Base-by-base conservation (phyloP, 352 stramenopile genomes). In the Phytophthora boehmeriae region DNA sequence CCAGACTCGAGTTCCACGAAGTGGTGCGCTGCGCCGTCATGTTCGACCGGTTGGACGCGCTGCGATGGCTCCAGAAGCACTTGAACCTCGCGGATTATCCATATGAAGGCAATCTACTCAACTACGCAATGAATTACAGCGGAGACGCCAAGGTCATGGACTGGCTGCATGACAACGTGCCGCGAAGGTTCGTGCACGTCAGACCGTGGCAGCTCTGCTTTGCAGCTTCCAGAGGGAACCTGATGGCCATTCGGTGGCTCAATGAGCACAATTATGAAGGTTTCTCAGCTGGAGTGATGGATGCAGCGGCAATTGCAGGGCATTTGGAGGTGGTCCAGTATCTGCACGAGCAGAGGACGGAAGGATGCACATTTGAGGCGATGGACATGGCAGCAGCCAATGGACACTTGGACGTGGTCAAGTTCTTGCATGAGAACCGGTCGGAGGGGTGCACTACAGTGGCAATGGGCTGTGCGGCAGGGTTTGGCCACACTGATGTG, bases 301-400 rank as follows among this genome's bases (percentile, higher is more conserved):
- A 75, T 44, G 41, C 62, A 8, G 69, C 66, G 9, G 66, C 69
- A 0, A 66, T 66, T 42, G 48, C 38, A 8, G 66, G 69, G 4
- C 44, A 73, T 36, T 38, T 78, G 30, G 57, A 69, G 0, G 45
- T 75, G 1, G 61, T 78, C 36, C 52, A 57, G 32, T 78, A 63
- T 55, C 44, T 78, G n/a, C 61, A 78, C 19, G 53, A 64, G 16
- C 36, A 66, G 39, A 42, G 65, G 1, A 49, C 11, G 0, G 69
- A 73, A 27, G 61, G 65, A 8, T 78, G 61, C 50, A 73, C 66
- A 2, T 60, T 61, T 5, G 54, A 75, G 44, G 65, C 69, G 4
- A 75, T 78, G 69, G 66, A 78, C 34, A 69, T 73, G 56, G 69
- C 69, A 17, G 69, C 69, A 23, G 54, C 69, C 4, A 73, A 70